Evolutionary conservation across 805 yeast genomes (phyloP).

Genomic region (Brettanomyces custersianus): DNA sequence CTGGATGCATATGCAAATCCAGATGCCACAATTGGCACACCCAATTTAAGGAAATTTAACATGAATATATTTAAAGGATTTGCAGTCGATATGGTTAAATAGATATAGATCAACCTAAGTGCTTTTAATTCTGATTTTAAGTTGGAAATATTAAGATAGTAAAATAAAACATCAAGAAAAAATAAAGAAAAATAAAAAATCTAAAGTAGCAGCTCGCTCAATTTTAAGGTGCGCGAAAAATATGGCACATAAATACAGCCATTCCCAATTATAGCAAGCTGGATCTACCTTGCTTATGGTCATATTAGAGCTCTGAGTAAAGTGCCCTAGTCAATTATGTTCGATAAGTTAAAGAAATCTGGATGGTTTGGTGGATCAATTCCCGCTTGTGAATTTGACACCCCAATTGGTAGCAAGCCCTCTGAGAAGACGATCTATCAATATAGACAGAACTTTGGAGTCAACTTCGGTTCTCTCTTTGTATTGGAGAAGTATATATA

Average conservation of each 20-base stretch:
- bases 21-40: slow-evolving; percentile 5
- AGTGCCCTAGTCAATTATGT: not conserved
- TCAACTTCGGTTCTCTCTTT: slow-evolving; percentile 76
- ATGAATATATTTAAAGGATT: too few species aligned
- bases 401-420: too few species aligned
- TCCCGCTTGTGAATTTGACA: slow-evolving; percentile 27
- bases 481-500: slow-evolving; percentile 75
- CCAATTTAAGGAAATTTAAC: slow-evolving; percentile 2
- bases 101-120: too few species aligned
- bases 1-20: not conserved
- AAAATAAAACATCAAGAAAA: too few species aligned
- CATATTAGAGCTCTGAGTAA: not conserved
- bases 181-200: not conserved
- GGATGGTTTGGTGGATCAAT: not conserved
- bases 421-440: slow-evolving; percentile 43
- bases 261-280: too few species aligned
- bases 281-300: too few species aligned
- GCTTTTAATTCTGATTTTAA: too few species aligned
- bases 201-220: too few species aligned
- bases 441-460: slow-evolving; percentile 65
- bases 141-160: too few species aligned
- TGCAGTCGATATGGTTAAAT: too few species aligned
- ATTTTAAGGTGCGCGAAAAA: too few species aligned
- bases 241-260: too few species aligned
- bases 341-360: not conserved